Evolutionary conservation across 768 basidiomycete genomes (phyloP).

Genomic region (Amanita inopinata): DNA sequence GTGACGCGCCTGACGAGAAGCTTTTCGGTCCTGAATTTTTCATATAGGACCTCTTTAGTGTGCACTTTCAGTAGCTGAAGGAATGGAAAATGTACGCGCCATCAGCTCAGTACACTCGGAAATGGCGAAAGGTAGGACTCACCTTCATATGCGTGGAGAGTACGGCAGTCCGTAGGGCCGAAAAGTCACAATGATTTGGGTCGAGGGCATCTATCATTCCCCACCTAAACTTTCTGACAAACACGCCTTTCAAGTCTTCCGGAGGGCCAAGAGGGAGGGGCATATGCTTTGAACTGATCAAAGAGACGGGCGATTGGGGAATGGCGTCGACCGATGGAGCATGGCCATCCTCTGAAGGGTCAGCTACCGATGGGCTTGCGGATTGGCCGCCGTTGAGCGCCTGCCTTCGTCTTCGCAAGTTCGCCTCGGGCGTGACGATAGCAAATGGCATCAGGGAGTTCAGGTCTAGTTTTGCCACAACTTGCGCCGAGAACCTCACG

Average conservation of each 20-base stretch:
- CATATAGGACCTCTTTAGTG: slow-evolving; percentile 87
- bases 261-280: slow-evolving; percentile 46
- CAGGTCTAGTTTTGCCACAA: slow-evolving; percentile 53
- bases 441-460: slow-evolving; percentile 64
- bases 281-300: slow-evolving; percentile 25
- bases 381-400: slow-evolving; percentile 18
- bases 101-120: not conserved
- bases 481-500: slow-evolving; percentile 66
- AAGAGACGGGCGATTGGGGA: slow-evolving; percentile 28
- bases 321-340: slow-evolving; percentile 20
- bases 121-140: not conserved
- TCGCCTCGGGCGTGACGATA: slow-evolving; percentile 62
- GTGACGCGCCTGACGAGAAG: slow-evolving; percentile 81
- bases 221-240: slow-evolving; percentile 78
- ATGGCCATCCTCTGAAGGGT: slow-evolving; percentile 36
- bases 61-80: slow-evolving; percentile 69
- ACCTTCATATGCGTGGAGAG: slow-evolving; percentile 80
- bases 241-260: slow-evolving; percentile 63
- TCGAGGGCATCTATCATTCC: slow-evolving; percentile 81
- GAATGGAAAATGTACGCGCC: not conserved
- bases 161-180: slow-evolving; percentile 73
- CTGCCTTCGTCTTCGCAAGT: slow-evolving; percentile 30
- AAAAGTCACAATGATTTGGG: slow-evolving; percentile 83
- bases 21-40: slow-evolving; percentile 88
- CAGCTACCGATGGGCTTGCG: slow-evolving; percentile 20